A percentile compares a stretch with the other conserved stretches of the same genome.
These are phyloP conservation scores for Dryas octopetala DNA, from an alignment of 306 rosid species.

Conservation along the genomic window DNA sequence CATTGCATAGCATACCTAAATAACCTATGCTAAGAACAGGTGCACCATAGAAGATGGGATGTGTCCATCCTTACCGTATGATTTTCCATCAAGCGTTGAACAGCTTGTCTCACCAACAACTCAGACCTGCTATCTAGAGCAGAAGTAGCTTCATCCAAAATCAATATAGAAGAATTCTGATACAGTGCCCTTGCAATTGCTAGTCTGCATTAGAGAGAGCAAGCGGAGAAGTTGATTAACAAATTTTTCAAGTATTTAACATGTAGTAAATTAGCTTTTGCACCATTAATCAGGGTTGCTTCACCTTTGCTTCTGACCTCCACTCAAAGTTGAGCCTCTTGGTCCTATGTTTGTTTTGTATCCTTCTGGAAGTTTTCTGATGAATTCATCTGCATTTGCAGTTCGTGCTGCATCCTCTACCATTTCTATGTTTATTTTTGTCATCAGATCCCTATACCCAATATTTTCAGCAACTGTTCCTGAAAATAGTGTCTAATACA, in stretches of 20 bases:
- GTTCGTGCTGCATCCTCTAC: constrained; percentile 66
- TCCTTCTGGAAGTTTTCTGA: constrained; percentile 71
- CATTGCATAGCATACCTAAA: not conserved
- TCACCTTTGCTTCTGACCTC: constrained; percentile 96
- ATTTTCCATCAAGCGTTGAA: constrained; percentile 71
- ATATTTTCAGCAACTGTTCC: constrained; percentile 90
- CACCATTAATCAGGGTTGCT: constrained; percentile 4
- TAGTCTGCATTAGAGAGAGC: constrained; percentile 50
- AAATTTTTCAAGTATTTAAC: not conserved
- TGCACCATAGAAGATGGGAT: not conserved
- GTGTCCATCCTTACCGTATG: constrained; percentile 55
- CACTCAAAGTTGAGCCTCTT: constrained; percentile 81
- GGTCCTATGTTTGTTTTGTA: constrained; percentile 79
- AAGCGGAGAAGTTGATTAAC: constrained; percentile 9
- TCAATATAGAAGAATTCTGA: constrained; percentile 68
- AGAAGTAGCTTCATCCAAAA: constrained; percentile 92
- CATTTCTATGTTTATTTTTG: constrained; percentile 68
- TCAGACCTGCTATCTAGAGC: constrained; percentile 85
- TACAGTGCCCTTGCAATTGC: constrained; percentile 88
- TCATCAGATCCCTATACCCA: constrained; percentile 72
- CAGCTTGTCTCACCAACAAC: constrained; percentile 70
- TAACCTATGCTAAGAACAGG: not conserved
- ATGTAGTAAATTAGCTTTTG: not conserved
- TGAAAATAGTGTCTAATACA: constrained; percentile 71
- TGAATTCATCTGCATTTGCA: constrained; percentile 86